Percentiles rank a stretch among this genome's conserved stretches.
Conservation (phyloP, 306 rosid species). For the Trichosanthes truncata region DNA sequence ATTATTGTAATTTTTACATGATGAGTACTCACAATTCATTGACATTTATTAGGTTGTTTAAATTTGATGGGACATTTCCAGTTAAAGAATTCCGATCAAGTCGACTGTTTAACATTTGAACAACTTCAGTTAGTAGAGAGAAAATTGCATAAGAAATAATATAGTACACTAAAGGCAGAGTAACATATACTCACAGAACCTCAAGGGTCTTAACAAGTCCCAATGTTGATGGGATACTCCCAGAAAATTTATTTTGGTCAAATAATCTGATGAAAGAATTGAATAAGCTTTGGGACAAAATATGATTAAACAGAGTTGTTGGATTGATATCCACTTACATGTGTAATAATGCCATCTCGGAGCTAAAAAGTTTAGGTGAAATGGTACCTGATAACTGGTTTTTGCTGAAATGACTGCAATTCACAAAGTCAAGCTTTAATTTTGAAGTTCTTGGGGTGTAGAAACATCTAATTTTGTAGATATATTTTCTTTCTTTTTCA, state of each 20-base stretch:
- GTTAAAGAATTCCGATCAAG: slow-evolving; percentile 72
- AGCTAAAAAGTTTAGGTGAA: slow-evolving; percentile 52
- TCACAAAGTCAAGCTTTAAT: slow-evolving; percentile 3
- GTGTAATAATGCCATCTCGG: slow-evolving; percentile 68
- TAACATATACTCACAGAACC: slow-evolving; percentile 75
- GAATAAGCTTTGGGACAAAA: not conserved
- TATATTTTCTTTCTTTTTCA: not conserved
- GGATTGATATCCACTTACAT: slow-evolving; percentile 41
- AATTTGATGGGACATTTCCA: slow-evolving; percentile 56
- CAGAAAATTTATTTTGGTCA: slow-evolving; percentile 58
- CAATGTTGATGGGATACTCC: slow-evolving; percentile 55
- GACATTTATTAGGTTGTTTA: slow-evolving; percentile 48
- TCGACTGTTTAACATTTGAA: slow-evolving; percentile 51
- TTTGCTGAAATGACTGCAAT: slow-evolving; percentile 87
- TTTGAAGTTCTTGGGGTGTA: not conserved
- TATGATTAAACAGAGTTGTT: not conserved
- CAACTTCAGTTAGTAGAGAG: not conserved
- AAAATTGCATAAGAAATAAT: not conserved
- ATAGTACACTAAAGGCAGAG: not conserved
- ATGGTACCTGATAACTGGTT: slow-evolving; percentile 75
- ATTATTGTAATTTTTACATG: not conserved
- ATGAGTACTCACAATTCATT: slow-evolving; percentile 57
- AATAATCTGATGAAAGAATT: slow-evolving; percentile 40
- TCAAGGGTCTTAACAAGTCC: slow-evolving; percentile 68
- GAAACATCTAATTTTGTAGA: not conserved